A percentile compares a stretch with the other conserved stretches of the same genome.
Conservation (phyloP, 805 yeast genomes). For the Nakazawaea laoshanensis region DNA sequence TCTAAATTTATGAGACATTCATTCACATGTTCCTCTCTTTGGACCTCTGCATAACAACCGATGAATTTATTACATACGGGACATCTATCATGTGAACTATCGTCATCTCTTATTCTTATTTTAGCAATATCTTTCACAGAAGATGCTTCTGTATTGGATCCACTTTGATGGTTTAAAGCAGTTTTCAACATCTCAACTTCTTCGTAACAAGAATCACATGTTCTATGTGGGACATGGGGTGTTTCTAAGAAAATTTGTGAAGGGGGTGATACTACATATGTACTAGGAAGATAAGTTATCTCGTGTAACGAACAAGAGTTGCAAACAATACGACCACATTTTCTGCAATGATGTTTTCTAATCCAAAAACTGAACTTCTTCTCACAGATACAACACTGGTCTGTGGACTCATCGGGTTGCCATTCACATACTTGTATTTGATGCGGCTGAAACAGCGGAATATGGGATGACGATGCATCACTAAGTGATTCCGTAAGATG, state of each 20-base stretch:
- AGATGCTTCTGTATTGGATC: neutral
- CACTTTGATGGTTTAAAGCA: constrained; percentile 23
- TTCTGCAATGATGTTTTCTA: constrained; percentile 78
- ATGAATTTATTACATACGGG: constrained; percentile 31
- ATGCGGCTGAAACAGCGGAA: neutral
- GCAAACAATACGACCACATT: constrained; percentile 76
- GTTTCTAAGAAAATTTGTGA: constrained; percentile 37
- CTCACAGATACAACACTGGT: constrained; percentile 48
- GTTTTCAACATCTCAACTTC: constrained; percentile 45
- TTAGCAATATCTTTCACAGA: neutral
- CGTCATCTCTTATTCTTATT: constrained; percentile 13
- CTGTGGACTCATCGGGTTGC: constrained; percentile 60
- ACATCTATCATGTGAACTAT: constrained; percentile 27
- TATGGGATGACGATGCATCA: constrained; percentile 2
- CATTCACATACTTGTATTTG: constrained; percentile 26
- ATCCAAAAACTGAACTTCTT: constrained; percentile 46
- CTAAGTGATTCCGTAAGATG: constrained; percentile 2
- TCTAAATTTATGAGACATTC: constrained; percentile 56
- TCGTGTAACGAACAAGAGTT: constrained; percentile 50
- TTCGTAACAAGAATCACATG: constrained; percentile 66
- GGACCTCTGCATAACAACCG: constrained; percentile 17
- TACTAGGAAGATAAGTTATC: constrained; percentile 48
- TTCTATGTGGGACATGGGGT: constrained; percentile 53
- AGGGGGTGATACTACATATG: constrained; percentile 50
- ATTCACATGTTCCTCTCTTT: constrained; percentile 60